Conservation (phyloP, 768 basidiomycete species). For the Tulasnella sp. region DNA sequence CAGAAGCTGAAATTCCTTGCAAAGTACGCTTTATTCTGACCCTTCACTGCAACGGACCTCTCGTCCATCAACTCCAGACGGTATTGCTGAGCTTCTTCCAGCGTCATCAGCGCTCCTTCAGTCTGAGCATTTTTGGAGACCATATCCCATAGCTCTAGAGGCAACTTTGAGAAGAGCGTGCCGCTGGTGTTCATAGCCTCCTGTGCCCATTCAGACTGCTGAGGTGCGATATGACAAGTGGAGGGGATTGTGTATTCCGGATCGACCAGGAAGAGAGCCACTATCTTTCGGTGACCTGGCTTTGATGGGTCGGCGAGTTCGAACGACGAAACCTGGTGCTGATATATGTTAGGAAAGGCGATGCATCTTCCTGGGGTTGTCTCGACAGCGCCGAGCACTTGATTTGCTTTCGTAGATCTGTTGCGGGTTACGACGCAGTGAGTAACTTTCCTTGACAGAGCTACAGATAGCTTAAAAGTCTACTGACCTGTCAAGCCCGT, state of each 20-base stretch:
- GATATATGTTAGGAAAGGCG: slow-evolving; percentile 48
- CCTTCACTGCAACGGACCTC: not conserved
- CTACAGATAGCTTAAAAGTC: slow-evolving; percentile 39
- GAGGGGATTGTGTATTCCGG: slow-evolving; percentile 30
- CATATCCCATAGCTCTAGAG: not conserved
- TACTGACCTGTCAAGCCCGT: slow-evolving; percentile 26
- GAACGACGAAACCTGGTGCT: slow-evolving; percentile 33
- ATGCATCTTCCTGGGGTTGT: slow-evolving; percentile 31
- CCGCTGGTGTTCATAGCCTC: slow-evolving; percentile 22
- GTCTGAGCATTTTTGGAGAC: not conserved
- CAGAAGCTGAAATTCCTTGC: not conserved
- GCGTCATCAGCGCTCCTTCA: not conserved
- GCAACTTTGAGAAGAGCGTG: not conserved
- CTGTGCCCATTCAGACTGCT: slow-evolving; percentile 37
- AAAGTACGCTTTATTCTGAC: not conserved
- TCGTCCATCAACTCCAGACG: slow-evolving; percentile 6
- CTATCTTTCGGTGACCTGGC: slow-evolving; percentile 33
- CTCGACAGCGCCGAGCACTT: slow-evolving; percentile 33
- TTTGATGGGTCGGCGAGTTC: slow-evolving; percentile 30
- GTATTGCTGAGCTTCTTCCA: slow-evolving; percentile 4
- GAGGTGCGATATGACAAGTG: slow-evolving; percentile 37
- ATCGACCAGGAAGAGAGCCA: slow-evolving; percentile 39
- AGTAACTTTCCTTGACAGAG: slow-evolving; percentile 21
- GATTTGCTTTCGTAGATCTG: slow-evolving; percentile 17
- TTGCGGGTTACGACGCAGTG: not conserved